Conservation (phyloP, 2,329 filamentous ascomycete species). For the Tolypocladium inflatum region DNA sequence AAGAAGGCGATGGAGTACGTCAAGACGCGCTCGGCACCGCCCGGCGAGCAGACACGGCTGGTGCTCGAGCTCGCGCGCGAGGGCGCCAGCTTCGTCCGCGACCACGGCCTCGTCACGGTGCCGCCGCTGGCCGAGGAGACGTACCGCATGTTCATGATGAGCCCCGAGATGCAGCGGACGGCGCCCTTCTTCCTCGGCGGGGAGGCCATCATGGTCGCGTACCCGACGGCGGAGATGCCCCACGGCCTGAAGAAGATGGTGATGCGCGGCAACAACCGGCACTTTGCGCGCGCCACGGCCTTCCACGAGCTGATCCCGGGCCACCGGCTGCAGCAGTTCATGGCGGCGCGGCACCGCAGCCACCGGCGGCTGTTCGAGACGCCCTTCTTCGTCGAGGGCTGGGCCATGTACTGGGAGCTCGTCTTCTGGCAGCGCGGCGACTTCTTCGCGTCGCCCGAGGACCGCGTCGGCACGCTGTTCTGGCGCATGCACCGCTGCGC, state of each 20-base stretch:
- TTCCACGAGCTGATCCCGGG: constrained; percentile 55
- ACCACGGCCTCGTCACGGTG: constrained; percentile 45
- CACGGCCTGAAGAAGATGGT: constrained; percentile 49
- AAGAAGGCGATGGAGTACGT: constrained; percentile 44
- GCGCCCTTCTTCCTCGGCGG: constrained; percentile 53
- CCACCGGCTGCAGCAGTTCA: constrained; percentile 43
- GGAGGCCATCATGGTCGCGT: constrained; percentile 42
- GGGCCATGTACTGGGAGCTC: constrained; percentile 54
- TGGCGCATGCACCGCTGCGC: constrained; percentile 55
- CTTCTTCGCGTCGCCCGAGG: constrained; percentile 39
- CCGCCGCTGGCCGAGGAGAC: constrained; percentile 42
- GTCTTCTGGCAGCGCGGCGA: constrained; percentile 43
- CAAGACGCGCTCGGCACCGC: constrained; percentile 43
- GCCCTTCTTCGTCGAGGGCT: constrained; percentile 51
- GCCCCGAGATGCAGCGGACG: constrained; percentile 39
- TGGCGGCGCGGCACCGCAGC: constrained; percentile 33
- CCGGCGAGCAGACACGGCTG: constrained; percentile 42
- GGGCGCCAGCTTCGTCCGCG: constrained; percentile 41
- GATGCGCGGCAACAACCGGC: constrained; percentile 48
- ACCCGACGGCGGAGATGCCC: constrained; percentile 41
- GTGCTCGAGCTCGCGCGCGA: constrained; percentile 41
- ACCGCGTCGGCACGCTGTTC: constrained; percentile 48
- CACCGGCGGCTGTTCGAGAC: constrained; percentile 45
- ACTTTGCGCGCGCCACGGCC: constrained; percentile 47
- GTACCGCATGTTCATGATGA: constrained; percentile 49